phyloP scores from a whole-genome alignment of 805 yeast genomes.

The Lachancea mirantina region DNA sequence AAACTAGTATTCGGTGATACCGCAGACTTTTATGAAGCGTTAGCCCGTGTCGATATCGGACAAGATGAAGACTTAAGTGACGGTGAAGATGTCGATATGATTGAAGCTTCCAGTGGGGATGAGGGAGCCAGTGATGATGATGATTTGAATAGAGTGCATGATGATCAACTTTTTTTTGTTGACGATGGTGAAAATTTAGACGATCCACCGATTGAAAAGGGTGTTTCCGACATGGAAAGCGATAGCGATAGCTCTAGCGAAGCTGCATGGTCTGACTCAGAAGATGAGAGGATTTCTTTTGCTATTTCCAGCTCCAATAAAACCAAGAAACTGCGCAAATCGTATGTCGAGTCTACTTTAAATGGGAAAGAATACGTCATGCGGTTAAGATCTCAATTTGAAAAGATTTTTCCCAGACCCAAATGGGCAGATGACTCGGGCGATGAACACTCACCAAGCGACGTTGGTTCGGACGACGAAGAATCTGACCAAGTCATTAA shows the following conservation, averaged over 20 bases:
- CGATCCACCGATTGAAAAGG: conserved; percentile 18
- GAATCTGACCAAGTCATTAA: conserved; percentile 27
- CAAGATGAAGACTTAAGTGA: conserved; percentile 28
- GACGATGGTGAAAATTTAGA: conserved; percentile 28
- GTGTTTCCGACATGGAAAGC: conserved; percentile 33
- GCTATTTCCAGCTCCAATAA: conserved; percentile 54
- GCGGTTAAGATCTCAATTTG: conserved; percentile 66
- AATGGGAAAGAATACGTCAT: conserved; percentile 53
- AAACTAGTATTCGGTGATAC: conserved; percentile 84
- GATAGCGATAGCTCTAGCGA: conserved; percentile 41
- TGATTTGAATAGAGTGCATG: conserved; percentile 29
- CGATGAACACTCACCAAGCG: conserved; percentile 25
- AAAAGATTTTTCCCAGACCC: conserved; percentile 74
- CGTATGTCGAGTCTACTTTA: conserved; percentile 46
- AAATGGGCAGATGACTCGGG: conserved; percentile 54
- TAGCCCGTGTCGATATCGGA: conserved; percentile 51
- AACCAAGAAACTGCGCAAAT: conserved; percentile 62
- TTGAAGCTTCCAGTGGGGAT: conserved; percentile 37
- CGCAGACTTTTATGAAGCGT: conserved; percentile 47
- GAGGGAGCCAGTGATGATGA: conserved; percentile 25
- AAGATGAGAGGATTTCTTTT: conserved; percentile 68
- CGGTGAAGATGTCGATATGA: conserved; percentile 35
- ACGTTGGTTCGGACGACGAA: conserved; percentile 25
- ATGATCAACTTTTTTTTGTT: conserved; percentile 26
- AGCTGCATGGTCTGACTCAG: conserved; percentile 81